phyloP scores from a whole-genome alignment of 805 yeast species.

The Candida caryicola region DNA sequence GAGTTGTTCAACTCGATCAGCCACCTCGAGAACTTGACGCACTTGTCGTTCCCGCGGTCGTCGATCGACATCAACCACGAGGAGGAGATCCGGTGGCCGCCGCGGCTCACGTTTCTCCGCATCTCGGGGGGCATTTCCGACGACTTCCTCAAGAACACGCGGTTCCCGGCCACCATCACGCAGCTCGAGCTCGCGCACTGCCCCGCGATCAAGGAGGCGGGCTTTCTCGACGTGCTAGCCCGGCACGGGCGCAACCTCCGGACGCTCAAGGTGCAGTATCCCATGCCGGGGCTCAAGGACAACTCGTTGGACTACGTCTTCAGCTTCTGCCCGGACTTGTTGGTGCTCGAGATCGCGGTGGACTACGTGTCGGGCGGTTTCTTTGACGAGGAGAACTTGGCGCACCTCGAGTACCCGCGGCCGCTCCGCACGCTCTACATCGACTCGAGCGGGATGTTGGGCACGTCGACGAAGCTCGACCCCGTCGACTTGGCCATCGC shows the following conservation, averaged over 20 bases:
- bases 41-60: constrained; percentile 83
- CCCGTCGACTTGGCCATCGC: constrained; percentile 90
- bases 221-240: constrained; percentile 59
- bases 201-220: constrained; percentile 66
- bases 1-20: constrained; percentile 76
- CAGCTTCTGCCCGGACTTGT: constrained; percentile 70
- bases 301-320: constrained; percentile 73
- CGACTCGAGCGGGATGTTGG: constrained; percentile 83
- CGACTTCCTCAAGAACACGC: constrained; percentile 64
- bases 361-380: constrained; percentile 62
- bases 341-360: constrained; percentile 63
- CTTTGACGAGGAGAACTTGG: constrained; percentile 34
- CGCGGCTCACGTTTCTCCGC: constrained; percentile 63
- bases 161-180: constrained; percentile 71
- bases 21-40: constrained; percentile 59
- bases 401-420: constrained; percentile 22
- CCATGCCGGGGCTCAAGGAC: constrained; percentile 76
- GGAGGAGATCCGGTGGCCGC: constrained; percentile 70
- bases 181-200: constrained; percentile 83
- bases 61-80: constrained; percentile 67
- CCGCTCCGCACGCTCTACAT: constrained; percentile 65
- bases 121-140: constrained; percentile 89
- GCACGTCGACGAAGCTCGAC: constrained; percentile 76
- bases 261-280: constrained; percentile 70
- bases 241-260: constrained; percentile 65